These are phyloP conservation scores for Myochromella boudieri DNA, from an alignment of 768 basidiomycete species.

Conservation along the genomic window DNA sequence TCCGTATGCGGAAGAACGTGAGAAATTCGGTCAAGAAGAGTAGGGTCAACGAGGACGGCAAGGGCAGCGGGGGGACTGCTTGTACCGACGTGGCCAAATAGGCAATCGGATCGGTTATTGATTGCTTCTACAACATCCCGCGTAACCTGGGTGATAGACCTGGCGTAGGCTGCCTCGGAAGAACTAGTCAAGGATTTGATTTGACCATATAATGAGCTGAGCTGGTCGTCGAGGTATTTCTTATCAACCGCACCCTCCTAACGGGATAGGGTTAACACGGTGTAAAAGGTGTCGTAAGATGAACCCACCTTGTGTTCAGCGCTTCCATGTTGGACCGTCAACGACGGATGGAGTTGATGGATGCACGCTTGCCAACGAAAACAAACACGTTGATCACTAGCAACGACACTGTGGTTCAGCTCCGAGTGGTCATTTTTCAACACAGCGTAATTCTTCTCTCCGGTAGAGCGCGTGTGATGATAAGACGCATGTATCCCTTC, in stretches of 20 bases:
- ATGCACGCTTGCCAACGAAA: neutral
- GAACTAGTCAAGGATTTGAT: no score
- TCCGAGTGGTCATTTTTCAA: neutral
- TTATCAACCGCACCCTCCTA: no score
- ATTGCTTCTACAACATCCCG: no score
- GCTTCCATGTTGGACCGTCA: neutral
- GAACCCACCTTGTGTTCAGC: no score
- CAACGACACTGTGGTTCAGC: neutral
- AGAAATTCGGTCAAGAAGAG: neutral
- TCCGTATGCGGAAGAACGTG: neutral
- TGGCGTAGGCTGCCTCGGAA: no score
- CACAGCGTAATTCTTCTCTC: neutral
- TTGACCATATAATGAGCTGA: no score
- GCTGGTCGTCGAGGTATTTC: no score
- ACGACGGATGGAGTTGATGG: neutral
- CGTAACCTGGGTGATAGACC: no score
- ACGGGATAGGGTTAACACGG: no score
- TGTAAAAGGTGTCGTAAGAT: no score
- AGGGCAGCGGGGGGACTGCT: neutral
- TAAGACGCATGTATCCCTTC: neutral
- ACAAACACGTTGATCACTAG: constrained; percentile 1
- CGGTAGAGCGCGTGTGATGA: neutral
- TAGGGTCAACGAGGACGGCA: neutral
- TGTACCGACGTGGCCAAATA: no score
- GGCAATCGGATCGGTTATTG: no score